Percentiles rank a stretch among this genome's conserved stretches.
phyloP scores from a whole-genome alignment of 2,329 filamentous ascomycete species.

The Microdochium bolleyi region DNA sequence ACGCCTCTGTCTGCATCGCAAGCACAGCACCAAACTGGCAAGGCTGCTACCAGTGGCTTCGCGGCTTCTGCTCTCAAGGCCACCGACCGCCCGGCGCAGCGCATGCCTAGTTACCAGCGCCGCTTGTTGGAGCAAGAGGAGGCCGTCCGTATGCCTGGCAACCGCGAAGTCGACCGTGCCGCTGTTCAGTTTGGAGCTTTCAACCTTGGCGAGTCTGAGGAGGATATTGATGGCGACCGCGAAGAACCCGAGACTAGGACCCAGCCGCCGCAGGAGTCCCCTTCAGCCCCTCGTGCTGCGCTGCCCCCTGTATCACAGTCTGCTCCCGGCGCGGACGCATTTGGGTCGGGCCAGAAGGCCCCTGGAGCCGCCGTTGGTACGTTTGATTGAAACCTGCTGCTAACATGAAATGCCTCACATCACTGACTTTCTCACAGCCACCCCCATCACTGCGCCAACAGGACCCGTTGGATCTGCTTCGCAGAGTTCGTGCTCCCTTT shows the following conservation, averaged over 20 bases:
- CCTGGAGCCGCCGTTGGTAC: constrained; percentile 30
- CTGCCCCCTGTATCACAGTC: constrained; percentile 65
- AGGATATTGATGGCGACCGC: constrained; percentile 87
- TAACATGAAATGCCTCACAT: neutral
- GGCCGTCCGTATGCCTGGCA: constrained; percentile 95
- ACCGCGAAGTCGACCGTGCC: constrained; percentile 86
- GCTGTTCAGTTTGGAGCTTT: constrained; percentile 96
- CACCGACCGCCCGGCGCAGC: constrained; percentile 50
- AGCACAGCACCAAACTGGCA: constrained; percentile 49
- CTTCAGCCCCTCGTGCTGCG: constrained; percentile 77
- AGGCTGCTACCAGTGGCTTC: constrained; percentile 62
- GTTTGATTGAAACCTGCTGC: constrained; percentile 1
- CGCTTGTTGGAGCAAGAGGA: constrained; percentile 92
- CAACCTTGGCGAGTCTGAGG: constrained; percentile 74
- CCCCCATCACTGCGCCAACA: constrained; percentile 18
- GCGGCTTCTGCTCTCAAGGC: constrained; percentile 79
- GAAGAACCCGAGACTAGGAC: constrained; percentile 93
- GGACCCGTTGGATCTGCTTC: constrained; percentile 13
- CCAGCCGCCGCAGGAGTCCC: constrained; percentile 89
- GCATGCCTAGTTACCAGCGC: constrained; percentile 74
- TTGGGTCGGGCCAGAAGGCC: constrained; percentile 44
- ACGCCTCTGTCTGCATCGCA: constrained; percentile 60
- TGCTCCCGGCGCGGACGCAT: constrained; percentile 44
- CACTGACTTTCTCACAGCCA: constrained; percentile 15
- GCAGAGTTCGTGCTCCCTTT: constrained; percentile 22